Percentiles rank a stretch among this genome's conserved stretches.
Conservation (phyloP, 2,329 filamentous ascomycete species). For the Penicillium olsonii region DNA sequence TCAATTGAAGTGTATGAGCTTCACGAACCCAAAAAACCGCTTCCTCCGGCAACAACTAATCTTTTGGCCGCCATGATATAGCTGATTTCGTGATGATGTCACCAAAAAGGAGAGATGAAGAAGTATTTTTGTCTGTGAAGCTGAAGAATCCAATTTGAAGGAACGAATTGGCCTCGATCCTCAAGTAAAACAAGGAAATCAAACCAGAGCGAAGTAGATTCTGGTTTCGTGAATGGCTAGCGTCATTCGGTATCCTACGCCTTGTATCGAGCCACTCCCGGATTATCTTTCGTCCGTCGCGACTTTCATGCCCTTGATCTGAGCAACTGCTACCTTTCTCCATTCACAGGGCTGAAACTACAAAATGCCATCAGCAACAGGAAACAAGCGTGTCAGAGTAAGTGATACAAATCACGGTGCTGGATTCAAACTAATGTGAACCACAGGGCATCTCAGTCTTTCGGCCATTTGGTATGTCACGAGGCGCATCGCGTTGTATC, state of each 20-base stretch:
- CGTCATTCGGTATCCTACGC: conserved; percentile 8
- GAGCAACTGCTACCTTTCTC: neutral
- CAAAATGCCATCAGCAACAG: conserved; percentile 55
- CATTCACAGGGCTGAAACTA: neutral
- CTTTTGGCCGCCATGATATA: conserved; percentile 64
- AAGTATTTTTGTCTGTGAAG: neutral
- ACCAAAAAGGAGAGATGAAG: neutral
- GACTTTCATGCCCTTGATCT: conserved; percentile 11
- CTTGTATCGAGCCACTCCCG: conserved; percentile 1
- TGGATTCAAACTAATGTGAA: conserved; percentile 21
- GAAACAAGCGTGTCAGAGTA: conserved; percentile 57
- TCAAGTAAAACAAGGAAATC: neutral
- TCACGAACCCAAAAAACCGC: conserved; percentile 76
- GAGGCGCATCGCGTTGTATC: neutral
- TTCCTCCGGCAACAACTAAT: conserved; percentile 89
- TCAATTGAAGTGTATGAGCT: neutral
- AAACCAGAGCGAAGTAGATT: neutral
- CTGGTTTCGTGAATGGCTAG: neutral
- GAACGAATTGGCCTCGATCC: no score
- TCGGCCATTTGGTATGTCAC: conserved; percentile 48
- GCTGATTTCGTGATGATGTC: conserved; percentile 16
- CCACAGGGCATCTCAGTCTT: conserved; percentile 48
- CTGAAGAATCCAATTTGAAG: neutral
- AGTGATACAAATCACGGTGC: conserved; percentile 14
- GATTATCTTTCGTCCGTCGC: conserved; percentile 4